Conservation (phyloP, 2,329 filamentous ascomycete genomes). For the Pseudocercospora musae region DNA sequence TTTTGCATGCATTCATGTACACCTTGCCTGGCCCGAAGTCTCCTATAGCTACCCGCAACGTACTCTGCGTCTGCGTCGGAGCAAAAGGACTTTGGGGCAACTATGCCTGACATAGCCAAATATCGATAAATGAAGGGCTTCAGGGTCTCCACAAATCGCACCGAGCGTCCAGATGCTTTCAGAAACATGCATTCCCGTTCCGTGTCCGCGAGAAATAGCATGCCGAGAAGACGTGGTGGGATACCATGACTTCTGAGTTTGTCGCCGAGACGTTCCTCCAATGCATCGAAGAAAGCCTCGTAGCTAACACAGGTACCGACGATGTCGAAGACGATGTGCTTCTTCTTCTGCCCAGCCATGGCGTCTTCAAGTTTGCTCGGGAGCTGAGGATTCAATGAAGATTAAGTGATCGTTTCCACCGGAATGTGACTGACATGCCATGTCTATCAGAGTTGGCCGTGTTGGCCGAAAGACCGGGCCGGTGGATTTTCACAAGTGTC, state of each 20-base stretch:
- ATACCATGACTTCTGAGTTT: conserved; percentile 40
- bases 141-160: conserved; percentile 43
- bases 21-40: conserved; percentile 36
- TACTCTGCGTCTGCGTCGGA: conserved; percentile 42
- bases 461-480: neutral
- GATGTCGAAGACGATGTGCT: conserved; percentile 37
- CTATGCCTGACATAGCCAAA: conserved; percentile 43
- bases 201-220: conserved; percentile 45
- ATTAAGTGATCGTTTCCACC: neutral
- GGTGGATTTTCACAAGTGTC: neutral
- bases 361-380: neutral
- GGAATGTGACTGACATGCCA: neutral
- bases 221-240: conserved; percentile 44
- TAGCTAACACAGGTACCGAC: conserved; percentile 51
- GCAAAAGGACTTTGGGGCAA: conserved; percentile 41
- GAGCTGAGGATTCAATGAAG: neutral
- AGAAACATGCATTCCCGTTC: conserved; percentile 51
- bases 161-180: conserved; percentile 43
- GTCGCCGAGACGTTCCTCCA: conserved; percentile 42
- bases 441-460: neutral
- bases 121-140: conserved; percentile 48
- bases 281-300: conserved; percentile 40
- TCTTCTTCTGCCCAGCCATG: neutral
- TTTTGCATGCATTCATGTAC: conserved; percentile 40
- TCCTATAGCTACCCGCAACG: conserved; percentile 39